These are phyloP conservation scores for Sphaerobolus stellatus DNA, from an alignment of 1,284 basidiomycete genomes.

Conservation along the genomic window DNA sequence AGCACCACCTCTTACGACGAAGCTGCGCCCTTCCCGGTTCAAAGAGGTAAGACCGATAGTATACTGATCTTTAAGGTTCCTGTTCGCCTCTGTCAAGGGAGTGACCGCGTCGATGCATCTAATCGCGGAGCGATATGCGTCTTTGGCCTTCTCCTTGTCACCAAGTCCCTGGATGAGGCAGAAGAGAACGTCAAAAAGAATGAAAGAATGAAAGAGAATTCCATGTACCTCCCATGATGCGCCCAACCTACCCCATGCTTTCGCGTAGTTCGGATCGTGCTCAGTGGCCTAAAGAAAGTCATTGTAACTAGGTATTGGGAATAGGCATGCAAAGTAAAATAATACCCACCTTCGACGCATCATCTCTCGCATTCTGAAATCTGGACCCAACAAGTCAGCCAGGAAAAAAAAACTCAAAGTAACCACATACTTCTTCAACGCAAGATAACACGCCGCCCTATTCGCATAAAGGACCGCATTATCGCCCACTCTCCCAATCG, in stretches of 20 bases:
- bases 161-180: conserved; percentile 18
- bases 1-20: no score
- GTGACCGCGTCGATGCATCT: not conserved
- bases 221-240: conserved; percentile 28
- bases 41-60: conserved; percentile 9
- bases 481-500: conserved; percentile 29
- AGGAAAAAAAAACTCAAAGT: not conserved
- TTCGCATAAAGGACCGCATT: conserved; percentile 39
- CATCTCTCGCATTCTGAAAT: not conserved
- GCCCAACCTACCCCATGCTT: conserved; percentile 36
- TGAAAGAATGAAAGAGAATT: not conserved
- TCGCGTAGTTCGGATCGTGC: conserved; percentile 33
- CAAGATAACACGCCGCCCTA: conserved; percentile 34
- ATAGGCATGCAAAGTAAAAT: not conserved
- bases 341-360: not conserved
- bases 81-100: conserved; percentile 17
- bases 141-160: conserved; percentile 16
- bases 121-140: conserved; percentile 24
- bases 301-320: not conserved
- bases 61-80: conserved; percentile 29
- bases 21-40: no score
- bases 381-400: not conserved
- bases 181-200: not conserved
- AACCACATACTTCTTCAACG: not conserved
- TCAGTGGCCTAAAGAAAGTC: conserved; percentile 27